Conservation (phyloP, 305 asterid species). For the Ajuga reptans region DNA sequence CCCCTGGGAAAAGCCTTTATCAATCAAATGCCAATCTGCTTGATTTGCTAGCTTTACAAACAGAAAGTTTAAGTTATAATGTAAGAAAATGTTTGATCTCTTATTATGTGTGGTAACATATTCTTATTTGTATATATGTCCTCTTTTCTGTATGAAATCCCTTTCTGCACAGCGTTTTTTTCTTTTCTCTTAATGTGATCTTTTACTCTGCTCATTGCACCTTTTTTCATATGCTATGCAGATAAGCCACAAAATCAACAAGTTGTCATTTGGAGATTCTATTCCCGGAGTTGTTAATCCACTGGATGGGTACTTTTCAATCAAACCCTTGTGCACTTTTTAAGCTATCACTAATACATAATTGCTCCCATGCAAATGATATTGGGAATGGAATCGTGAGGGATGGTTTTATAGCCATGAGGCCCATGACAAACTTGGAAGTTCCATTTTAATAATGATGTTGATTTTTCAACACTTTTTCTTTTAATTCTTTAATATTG, state of each 20-base stretch:
- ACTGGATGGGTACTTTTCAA: constrained; percentile 68
- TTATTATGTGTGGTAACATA: not conserved
- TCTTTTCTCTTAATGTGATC: not conserved
- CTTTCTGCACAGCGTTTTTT: not conserved
- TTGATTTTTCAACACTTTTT: not conserved
- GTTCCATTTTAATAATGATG: constrained; percentile 2
- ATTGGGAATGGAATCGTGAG: constrained; percentile 5
- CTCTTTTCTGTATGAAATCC: not conserved
- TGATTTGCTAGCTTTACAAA: constrained; percentile 59
- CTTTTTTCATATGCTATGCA: constrained; percentile 34
- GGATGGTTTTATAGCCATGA: not conserved
- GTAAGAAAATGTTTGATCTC: constrained; percentile 38
- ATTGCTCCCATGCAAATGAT: not conserved
- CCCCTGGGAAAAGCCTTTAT: constrained; percentile 82
- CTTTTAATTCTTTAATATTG: not conserved
- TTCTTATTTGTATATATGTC: not conserved
- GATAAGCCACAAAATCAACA: constrained; percentile 90
- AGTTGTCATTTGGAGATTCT: constrained; percentile 76
- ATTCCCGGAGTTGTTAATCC: constrained; percentile 88
- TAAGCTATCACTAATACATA: not conserved
- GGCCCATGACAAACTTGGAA: not conserved
- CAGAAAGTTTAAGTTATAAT: constrained; percentile 46
- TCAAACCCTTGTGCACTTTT: constrained; percentile 9
- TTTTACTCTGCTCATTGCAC: not conserved
- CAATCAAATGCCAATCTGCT: constrained; percentile 46